phyloP scores from a whole-genome alignment of 805 yeast species.

The Saccharomycopsis oosterbeekiorum region DNA sequence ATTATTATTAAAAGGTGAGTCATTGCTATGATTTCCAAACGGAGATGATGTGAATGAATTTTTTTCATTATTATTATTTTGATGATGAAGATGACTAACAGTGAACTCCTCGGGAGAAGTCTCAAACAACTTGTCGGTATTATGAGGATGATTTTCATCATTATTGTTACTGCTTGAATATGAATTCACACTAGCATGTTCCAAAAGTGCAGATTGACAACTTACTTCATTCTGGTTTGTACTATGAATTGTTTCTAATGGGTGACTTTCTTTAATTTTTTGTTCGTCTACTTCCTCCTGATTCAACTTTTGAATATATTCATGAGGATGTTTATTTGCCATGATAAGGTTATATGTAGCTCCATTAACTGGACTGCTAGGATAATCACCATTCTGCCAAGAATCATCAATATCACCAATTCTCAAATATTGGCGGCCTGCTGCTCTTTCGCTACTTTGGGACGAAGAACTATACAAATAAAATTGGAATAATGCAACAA shows the following conservation, averaged over 20 bases:
- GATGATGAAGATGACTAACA: neutral
- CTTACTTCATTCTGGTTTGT: neutral
- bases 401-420: neutral
- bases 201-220: conserved; percentile 1
- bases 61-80: neutral
- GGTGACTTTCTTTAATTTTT: neutral
- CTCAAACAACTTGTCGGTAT: neutral
- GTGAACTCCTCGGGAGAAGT: neutral
- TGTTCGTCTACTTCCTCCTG: neutral
- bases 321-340: neutral
- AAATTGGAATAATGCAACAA: conserved; percentile 54
- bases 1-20: neutral
- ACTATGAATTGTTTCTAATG: neutral
- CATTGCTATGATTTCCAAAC: neutral
- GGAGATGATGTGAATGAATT: neutral
- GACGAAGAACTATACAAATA: neutral
- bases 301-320: neutral
- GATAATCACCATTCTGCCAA: neutral
- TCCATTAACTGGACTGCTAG: neutral
- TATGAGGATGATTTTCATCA: neutral
- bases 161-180: neutral
- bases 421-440: neutral
- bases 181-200: neutral
- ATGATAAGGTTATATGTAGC: neutral
- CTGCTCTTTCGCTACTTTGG: neutral